Evolutionary conservation across 768 basidiomycete species (phyloP), one percentile per base, ranked within the genome.

Genomic region (Boletus rufocinnamomeus): DNA sequence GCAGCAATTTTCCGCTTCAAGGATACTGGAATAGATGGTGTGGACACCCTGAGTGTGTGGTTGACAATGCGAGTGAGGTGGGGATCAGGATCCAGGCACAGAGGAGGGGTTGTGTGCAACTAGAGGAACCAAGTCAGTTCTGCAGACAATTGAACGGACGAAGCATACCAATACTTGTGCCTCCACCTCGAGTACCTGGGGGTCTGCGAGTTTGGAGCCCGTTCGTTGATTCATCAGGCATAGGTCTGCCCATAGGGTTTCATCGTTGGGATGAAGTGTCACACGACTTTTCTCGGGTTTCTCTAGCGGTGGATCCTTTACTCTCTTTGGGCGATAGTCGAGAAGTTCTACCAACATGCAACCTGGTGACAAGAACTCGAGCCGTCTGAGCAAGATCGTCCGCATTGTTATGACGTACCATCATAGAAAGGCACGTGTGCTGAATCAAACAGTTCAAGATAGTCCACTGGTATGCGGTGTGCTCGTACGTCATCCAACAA

Each of bases 281-380:
- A 89, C 86, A 50, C 88, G 87, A 50, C 86, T 86, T 60, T 73
- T 77, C 61, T 85, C 82, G 2, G 86, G 84, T 61, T 79, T 82
- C 64, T 82, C 84, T 16, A 82, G 79, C 0, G 77, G 68, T n/a
- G 81, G 76, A 35, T 90, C 87, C 56, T 82, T 85, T 54, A 69
- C 71, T 67, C 75, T 80, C 54, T 81, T 79, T 8, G 85, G 84
- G 11, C 90, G 81, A 66, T 89, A 89, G 68, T 94, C 91, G 37
- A 88, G 76, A 27, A 93, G 79, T 69, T 94, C 91, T 2, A 93
- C 92, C 58, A 94, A 80, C 82, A 94, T 85, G 65, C 90, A 91
- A 38, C 92, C 92, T 94, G 52, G 6, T 28, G 37, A 45, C 54
- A 52, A 52, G 43, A 40, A 52, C 40, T 27, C 41, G 30, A 58